Evolutionary conservation across 257 asterid genomes (phyloP).

Genomic region (Prunella vulgaris): DNA sequence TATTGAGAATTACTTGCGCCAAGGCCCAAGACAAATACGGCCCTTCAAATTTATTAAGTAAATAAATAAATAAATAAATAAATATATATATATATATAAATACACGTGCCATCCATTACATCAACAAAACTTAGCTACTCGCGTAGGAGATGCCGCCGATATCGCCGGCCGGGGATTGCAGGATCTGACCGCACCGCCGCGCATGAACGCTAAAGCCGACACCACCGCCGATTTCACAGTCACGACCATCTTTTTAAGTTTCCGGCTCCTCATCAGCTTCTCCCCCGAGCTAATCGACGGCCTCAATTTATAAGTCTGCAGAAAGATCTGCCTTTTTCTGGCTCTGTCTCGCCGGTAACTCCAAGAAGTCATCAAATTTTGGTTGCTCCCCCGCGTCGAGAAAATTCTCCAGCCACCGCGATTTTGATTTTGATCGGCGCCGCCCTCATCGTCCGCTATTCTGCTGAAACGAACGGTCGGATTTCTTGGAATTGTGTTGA

Average conservation of each 20-base stretch:
- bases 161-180: constrained; percentile 36
- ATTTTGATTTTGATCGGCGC: neutral
- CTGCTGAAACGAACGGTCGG: constrained; percentile 32
- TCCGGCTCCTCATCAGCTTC: constrained; percentile 19
- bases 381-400: constrained; percentile 31
- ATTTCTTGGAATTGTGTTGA: constrained; percentile 27
- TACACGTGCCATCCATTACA: neutral
- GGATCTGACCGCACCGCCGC: constrained; percentile 31
- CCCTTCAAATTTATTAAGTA: neutral
- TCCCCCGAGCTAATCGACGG: constrained; percentile 5
- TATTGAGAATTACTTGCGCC: no score
- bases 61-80: no score
- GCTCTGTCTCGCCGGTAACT: constrained; percentile 48
- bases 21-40: no score
- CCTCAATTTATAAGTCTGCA: constrained; percentile 47
- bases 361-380: constrained; percentile 35
- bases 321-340: constrained; percentile 42
- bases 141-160: constrained; percentile 32
- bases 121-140: constrained; percentile 29
- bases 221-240: constrained; percentile 37
- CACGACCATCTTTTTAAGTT: constrained; percentile 36
- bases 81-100: neutral
- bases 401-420: constrained; percentile 36
- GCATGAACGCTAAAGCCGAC: constrained; percentile 33
- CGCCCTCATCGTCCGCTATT: neutral